A percentile compares a stretch with the other conserved stretches of the same genome.
These are phyloP conservation scores for Pseudoturritis turrita DNA, from an alignment of 345 rosid genomes.

Conservation along the genomic window DNA sequence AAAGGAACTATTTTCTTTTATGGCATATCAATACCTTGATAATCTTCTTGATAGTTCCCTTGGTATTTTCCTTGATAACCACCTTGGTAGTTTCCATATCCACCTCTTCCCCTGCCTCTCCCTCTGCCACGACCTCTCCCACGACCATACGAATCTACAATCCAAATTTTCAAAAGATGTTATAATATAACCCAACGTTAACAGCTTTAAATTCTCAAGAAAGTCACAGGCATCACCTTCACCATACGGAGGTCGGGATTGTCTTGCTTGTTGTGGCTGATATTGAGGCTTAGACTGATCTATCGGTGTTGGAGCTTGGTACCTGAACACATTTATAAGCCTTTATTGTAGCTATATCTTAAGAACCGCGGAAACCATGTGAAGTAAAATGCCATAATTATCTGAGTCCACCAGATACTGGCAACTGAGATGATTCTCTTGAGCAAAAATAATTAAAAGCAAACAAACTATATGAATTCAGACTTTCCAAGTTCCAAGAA, in stretches of 20 bases:
- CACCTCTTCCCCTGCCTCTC: slow-evolving; percentile 36
- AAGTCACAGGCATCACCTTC: slow-evolving; percentile 52
- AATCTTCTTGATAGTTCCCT: slow-evolving; percentile 32
- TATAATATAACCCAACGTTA: not conserved
- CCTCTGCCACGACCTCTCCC: slow-evolving; percentile 49
- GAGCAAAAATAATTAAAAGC: not conserved
- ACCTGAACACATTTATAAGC: slow-evolving; percentile 38
- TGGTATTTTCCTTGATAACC: slow-evolving; percentile 18
- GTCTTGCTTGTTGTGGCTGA: slow-evolving; percentile 55
- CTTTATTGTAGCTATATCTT: not conserved
- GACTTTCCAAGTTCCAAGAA: not conserved
- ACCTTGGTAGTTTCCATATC: slow-evolving; percentile 46
- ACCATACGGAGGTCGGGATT: slow-evolving; percentile 39
- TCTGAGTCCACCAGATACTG: not conserved
- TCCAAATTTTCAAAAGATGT: not conserved
- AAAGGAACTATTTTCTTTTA: not conserved
- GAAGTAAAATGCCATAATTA: not conserved
- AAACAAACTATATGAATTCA: not conserved
- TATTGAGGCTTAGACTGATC: slow-evolving; percentile 59
- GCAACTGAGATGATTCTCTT: not conserved
- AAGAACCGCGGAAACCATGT: not conserved
- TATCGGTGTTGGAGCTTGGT: slow-evolving; percentile 64
- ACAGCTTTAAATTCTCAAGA: not conserved
- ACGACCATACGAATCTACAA: slow-evolving; percentile 42
- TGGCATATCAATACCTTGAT: slow-evolving; percentile 25